Evolutionary conservation across 768 basidiomycete species (phyloP), one percentile per base, ranked within the genome.

Genomic region (Tephrocybe sp.): DNA sequence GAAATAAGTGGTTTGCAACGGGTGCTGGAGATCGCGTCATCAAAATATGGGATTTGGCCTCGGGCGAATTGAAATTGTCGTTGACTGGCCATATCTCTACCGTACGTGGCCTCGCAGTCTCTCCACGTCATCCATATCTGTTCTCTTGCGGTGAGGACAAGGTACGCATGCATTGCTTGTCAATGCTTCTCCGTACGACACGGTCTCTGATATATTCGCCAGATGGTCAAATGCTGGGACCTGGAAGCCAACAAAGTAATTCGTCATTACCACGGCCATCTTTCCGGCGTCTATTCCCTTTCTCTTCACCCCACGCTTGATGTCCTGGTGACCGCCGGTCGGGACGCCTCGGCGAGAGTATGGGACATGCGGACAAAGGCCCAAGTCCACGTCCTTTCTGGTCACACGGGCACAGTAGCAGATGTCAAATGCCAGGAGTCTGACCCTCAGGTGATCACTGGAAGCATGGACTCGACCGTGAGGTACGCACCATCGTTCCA

Each of bases 171-270:
- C n/a, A n/a, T n/a, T n/a, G n/a, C n/a, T 22, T 15, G n/a, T 4
- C 16, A 49, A 29, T 29, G 52, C 45, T 21, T 42, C 24, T 30
- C 22, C 16, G 7, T 27, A 29, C 33, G 6, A 3, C n/a, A 7
- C 19, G 19, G 12, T n/a, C 33, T 39, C 46, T 47, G 13, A 49
- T 21, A 34, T 21, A 10, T 27, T 10, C 34, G 44, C 22, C 63
- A 97, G 93, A 98, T 97, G 97, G 97, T 99, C 29, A 98, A 97
- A 73, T 98, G 97, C 60, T 98, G 97, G 97, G 97, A 99, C 61
- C 71, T 99, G 42, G 97, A 99, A 67, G 88, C 90, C 22, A 99
- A 99, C 76, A 99, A 98, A 69, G 95, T 98, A 52, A 99, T 99
- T 47, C 82, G 97, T 16, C 94, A 97, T 68, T 98, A 99, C 63